Evolutionary conservation across 2,329 filamentous ascomycete genomes (phyloP), one percentile per base, ranked within the genome.

Genomic region (Epichloe elymi): DNA sequence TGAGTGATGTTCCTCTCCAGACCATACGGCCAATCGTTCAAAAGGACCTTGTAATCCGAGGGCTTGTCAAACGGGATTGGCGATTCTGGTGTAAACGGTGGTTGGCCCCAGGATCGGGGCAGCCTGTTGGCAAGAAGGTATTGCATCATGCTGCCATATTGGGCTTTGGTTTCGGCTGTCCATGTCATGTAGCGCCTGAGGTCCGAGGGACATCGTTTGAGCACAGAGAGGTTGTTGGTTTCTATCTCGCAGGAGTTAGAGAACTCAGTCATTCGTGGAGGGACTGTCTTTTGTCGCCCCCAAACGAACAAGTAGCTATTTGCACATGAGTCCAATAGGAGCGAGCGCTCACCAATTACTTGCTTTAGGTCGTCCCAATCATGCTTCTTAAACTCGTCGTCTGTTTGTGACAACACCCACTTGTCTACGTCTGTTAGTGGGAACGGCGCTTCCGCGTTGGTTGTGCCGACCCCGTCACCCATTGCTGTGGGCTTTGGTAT

Each of bases 21-120:
- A 3, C 87, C 89, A 60, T 96, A 96, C 0, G 91, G 91, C 90
- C 89, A 97, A 73, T 96, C 90, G 61, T 97, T 96, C 63, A 82
- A 74, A 43, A 95, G 71, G 48, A 95, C 84, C 54, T 80, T 81
- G 64, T 76, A 83, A 65, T 83, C 80, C 36, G 73, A 73, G 4
- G 72, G 61, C 42, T 77, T 68, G 23, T 70, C 63, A 55, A 83
- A 80, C 10, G 79, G 79, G 26, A 70, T 59, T 3, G 60, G 54
- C 6, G 76, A 80, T 45, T 62, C 65, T 4, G 74, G 73, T 12
- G 65, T 70, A 62, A 82, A 83, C 4, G 79, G 79, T 15, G 76
- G 75, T 33, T 61, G 56, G 2, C 78, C 78, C 90, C 90, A 96
- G 49, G 66, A 60, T 51, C 69, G 67, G 33, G 79, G 77, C 53